Base-by-base conservation (phyloP, 208 protist species). In the Herpetomonas tarakana region DNA sequence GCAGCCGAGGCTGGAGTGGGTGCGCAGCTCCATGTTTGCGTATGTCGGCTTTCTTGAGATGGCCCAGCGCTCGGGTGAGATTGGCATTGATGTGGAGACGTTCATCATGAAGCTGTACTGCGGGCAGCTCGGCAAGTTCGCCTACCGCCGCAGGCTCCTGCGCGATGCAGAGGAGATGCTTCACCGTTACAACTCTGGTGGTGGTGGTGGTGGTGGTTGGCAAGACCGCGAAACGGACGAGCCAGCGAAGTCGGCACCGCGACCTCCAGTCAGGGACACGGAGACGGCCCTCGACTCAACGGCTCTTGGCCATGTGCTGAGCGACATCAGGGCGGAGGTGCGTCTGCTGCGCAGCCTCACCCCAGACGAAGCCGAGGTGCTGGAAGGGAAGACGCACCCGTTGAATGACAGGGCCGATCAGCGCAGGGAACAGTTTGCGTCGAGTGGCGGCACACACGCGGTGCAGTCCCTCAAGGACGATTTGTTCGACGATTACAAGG, bases 1-100 rank as follows among this genome's bases (percentile, higher is more conserved):
- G 14, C 68, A 81, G 55, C 90, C 90, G 14, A 78, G 90, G 18
- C 72, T 96, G 78, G 84, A 92, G 58, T 96, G 90, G 87, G 71
- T 96, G 38, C 69, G 86, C 38, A 71, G 56, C 61, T 86, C 65
- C 16, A 44, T 96, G 3, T 93, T 86, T 57, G 84, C 82, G 18
- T 96, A 88, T 52, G 51, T 96, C 22, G 86, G 79, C 24, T 93
- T 93, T 53, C 52, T 91, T 3, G 78, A 92, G 52, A 50, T 91
- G 31, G 84, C 80, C 0, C 75, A 92, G 68, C 51, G 62, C 1
- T 83, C 83, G 11, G 86, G 84, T 21, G 86, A 91, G 59, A 3
- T 19, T 1, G 39, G 55, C 14, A 71, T 86, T 14, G 58, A 78
- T 25, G 74, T 83, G 26, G 52, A 61, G 31, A 54, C 74, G 11